Evolutionary conservation across 179 eudicot species (phyloP).

Genomic region (Gypsophila paniculata): DNA sequence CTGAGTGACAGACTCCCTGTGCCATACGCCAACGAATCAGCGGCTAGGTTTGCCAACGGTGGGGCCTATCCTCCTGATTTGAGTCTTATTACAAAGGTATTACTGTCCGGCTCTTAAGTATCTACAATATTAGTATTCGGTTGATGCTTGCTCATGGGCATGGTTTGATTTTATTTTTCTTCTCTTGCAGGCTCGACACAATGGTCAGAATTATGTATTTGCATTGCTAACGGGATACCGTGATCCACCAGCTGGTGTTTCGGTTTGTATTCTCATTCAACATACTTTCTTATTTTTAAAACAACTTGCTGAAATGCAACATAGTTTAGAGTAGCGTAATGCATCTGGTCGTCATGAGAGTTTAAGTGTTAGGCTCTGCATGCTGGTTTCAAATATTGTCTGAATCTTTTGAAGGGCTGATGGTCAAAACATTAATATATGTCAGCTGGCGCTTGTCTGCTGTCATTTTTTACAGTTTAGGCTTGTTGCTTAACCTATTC

Average conservation of each 20-base stretch:
- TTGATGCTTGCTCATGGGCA: not conserved
- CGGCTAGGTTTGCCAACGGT: conserved; percentile 96
- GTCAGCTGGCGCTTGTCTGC: not conserved
- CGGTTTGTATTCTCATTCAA: conserved; percentile 35
- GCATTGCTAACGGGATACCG: conserved; percentile 86
- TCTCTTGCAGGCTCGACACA: conserved; percentile 75
- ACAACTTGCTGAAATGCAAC: conserved; percentile 5
- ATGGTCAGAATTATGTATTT: conserved; percentile 91
- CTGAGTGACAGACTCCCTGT: conserved; percentile 80
- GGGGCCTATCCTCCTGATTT: conserved; percentile 97
- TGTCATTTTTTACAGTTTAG: not conserved
- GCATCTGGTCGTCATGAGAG: not conserved
- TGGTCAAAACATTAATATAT: too few species aligned
- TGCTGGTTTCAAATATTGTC: not conserved
- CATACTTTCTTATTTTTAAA: not conserved
- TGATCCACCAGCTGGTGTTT: conserved; percentile 95
- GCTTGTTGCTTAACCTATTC: not conserved
- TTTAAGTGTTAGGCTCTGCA: not conserved
- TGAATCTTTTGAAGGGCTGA: too few species aligned
- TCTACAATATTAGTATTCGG: not conserved
- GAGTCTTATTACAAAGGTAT: conserved; percentile 86
- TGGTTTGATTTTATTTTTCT: conserved; percentile 11
- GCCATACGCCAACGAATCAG: conserved; percentile 83
- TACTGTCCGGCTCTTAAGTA: conserved; percentile 10
- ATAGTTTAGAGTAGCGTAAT: not conserved